A percentile compares a stretch with the other conserved stretches of the same genome.
phyloP scores from a whole-genome alignment of 768 basidiomycete genomes.

The Mycena pura region DNA sequence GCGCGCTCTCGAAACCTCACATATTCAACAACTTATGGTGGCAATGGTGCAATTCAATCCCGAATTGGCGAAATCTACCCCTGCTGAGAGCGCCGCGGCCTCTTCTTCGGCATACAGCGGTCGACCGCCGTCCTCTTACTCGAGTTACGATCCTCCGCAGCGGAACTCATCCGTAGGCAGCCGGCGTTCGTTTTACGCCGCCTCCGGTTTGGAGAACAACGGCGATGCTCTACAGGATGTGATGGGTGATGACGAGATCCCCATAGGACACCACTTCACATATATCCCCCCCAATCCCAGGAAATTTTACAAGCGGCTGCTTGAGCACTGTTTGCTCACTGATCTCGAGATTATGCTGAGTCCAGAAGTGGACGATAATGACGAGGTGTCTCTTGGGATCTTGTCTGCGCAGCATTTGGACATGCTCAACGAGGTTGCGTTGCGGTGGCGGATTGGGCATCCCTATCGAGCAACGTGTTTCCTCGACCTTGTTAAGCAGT shows the following conservation, averaged over 20 bases:
- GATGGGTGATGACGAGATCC: conserved; percentile 72
- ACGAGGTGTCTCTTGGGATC: conserved; percentile 95
- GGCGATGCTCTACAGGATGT: conserved; percentile 45
- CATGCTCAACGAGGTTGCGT: conserved; percentile 85
- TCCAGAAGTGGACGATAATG: conserved; percentile 90
- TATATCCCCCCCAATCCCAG: conserved; percentile 91
- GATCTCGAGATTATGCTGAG: conserved; percentile 92
- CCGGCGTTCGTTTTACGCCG: conserved; percentile 62
- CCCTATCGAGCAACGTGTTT: conserved; percentile 81
- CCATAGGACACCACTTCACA: conserved; percentile 80
- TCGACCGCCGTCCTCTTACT: conserved; percentile 67
- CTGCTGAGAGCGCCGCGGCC: conserved; percentile 57
- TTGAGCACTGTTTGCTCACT: conserved; percentile 80
- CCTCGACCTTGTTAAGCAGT: conserved; percentile 82
- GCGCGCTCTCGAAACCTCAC: conserved; percentile 80
- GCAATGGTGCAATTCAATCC: conserved; percentile 87
- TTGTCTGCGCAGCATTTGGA: conserved; percentile 80
- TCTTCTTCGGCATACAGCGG: conserved; percentile 51
- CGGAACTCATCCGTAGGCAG: conserved; percentile 72
- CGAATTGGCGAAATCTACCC: conserved; percentile 80
- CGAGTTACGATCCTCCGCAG: conserved; percentile 44
- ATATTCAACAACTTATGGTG: conserved; percentile 88
- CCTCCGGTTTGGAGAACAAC: conserved; percentile 36
- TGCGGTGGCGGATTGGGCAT: conserved; percentile 88
- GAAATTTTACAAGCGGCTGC: conserved; percentile 83